Evolutionary conservation across 202 grass and related monocot genomes (phyloP), one percentile per base, ranked within the genome.

Genomic region (Brachypodium distachyon): DNA sequence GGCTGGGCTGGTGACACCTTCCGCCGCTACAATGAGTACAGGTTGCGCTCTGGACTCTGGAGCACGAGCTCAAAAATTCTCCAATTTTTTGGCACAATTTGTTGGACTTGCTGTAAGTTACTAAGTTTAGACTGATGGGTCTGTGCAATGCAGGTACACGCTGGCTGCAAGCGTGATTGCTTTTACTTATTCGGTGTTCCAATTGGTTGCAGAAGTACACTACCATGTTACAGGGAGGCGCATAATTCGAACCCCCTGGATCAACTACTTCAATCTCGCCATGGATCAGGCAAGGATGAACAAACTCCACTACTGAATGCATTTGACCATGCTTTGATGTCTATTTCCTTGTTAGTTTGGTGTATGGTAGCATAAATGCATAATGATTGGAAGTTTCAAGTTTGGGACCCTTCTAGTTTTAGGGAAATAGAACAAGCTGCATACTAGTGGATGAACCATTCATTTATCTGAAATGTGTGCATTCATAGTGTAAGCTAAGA

Each of bases 1-100:
- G 91, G 91, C 14, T 94, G 91, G 94, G 85, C 88, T 0, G 94
- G 91, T 6, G 91, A 97, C 56, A 92, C 82, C 51, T 97, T 90
- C 61, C 49, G 52, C 68, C 84, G 86, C 74, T 97, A 94, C 91
- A 83, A 73, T 12, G 91, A 97, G 69, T 97, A 94, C 89, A 84
- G 88, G 94, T 94, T 53, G 31, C 42, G 25, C 33, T 83, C 73
- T 76, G 11, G 50, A 70, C 48, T 19, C 31, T 43, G 31, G 8
- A 44, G 21, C 31, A 12, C 43, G 23, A 43, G 41, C 49, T 78
- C 17, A 52, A 61, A 22, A 42, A 18, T 11, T 23, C 55, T 29
- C 75, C 8, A 74, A n/a, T n/a, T 46, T 38, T 73, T 18, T 21
- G 39, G n/a, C 13, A 68, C 47, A 48, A 36, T 47, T 8, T 78